Conservation (phyloP, 768 basidiomycete species). For the Lanmaoa rubissima region DNA sequence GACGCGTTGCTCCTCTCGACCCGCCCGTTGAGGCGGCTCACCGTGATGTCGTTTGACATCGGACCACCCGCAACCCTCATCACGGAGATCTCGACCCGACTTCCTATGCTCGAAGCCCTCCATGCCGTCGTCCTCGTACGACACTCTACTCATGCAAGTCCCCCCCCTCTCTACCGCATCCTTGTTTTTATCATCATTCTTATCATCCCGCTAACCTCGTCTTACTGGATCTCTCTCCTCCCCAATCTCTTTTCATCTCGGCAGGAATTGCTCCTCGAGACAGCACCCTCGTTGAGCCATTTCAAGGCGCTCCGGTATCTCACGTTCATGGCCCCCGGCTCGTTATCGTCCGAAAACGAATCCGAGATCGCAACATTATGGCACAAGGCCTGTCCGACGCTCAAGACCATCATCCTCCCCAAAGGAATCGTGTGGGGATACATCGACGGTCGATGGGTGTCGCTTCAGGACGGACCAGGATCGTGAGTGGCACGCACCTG, state of each 20-base stretch:
- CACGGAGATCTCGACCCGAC: constrained; percentile 43
- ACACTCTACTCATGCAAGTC: constrained; percentile 46
- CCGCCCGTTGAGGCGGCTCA: constrained; percentile 46
- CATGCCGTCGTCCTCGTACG: constrained; percentile 58
- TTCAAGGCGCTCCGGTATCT: constrained; percentile 51
- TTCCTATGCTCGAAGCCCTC: constrained; percentile 54
- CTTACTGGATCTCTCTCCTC: not conserved
- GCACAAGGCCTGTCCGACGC: constrained; percentile 57
- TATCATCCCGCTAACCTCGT: not conserved
- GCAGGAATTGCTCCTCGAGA: constrained; percentile 44
- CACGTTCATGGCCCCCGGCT: constrained; percentile 55
- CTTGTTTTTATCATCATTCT: not conserved
- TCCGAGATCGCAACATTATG: constrained; percentile 51
- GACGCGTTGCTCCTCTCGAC: constrained; percentile 42
- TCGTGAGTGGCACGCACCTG: not conserved
- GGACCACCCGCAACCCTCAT: constrained; percentile 44
- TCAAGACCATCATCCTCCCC: constrained; percentile 63
- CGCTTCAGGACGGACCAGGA: constrained; percentile 14
- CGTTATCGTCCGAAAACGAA: constrained; percentile 38
- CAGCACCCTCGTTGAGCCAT: constrained; percentile 37
- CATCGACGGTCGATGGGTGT: constrained; percentile 25
- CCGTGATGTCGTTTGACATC: constrained; percentile 57
- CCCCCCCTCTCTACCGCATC: too few relatives aligned
- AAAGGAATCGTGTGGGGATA: constrained; percentile 61
- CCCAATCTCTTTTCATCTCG: too few relatives aligned